Evolutionary conservation across 345 rosid species (phyloP), one percentile per base, ranked within the genome.

Genomic region (Cochlearia excelsa): DNA sequence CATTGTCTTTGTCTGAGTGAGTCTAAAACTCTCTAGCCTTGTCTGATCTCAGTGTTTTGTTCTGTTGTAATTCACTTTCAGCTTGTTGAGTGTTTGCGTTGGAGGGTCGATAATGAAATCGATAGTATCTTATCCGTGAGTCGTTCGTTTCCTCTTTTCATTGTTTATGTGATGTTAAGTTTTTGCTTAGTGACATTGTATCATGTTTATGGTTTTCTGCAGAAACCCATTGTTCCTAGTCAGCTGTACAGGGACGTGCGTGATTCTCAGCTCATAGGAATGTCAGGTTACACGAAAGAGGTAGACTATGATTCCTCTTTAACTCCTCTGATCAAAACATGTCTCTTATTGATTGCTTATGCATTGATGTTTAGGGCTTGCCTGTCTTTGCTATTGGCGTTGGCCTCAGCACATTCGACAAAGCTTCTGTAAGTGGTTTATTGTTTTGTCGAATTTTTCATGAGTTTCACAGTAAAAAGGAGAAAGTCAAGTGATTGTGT

Each of bases 251-350:
- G 82, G 72, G 77, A 74, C 33, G 78, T 93, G 30, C 86, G 97
- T 7, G 94, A 93, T 74, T 86, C 97, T 43, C 95, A 89, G 44
- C 91, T 89, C 47, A 80, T 89, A 59, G 99, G 99, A 71, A 68
- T 93, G 89, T 81, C 99, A 3, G 99, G 99, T 37, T 89, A 82
- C 81, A 82, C 97, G 43, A 83, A 74, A 84, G 97, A 93, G 91
- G 99, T 93, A 67, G 66, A 60, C 11, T 29, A 2, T 41, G 43
- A 7, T 26, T 48, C 46, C 65, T 10, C 39, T 9, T 8, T 46
- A 0, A 39, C 51, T 42, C 61, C 51, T 41, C 59, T 49, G 1
- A 38, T 60, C 9, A 31, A 10, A 51, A 30, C 4, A 6, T 9
- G 3, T 61, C 31, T 55, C 38, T 26, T 54, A 45, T 61, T 54